Base-by-base conservation (phyloP, 192 early-diverging fungal genomes). In the Linnemannia elongata region DNA sequence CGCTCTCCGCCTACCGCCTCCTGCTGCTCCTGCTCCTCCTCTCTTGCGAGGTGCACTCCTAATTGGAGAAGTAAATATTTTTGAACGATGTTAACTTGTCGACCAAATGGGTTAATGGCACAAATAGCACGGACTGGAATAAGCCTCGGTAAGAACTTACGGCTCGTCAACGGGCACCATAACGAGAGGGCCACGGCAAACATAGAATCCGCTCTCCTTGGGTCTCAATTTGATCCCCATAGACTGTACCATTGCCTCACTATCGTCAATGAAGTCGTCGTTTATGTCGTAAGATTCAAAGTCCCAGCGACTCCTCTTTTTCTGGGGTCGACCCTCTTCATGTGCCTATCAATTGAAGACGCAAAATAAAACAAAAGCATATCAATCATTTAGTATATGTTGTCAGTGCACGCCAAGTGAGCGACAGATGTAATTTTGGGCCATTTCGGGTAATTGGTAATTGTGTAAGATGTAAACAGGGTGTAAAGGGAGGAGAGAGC, bases 181-280 rank as follows among this genome's bases (percentile, higher is more conserved):
- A 15, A 87, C 83, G 27, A 91, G 79, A 0, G 90, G 85, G 0
- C 92, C 92, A 45, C 88, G 79, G 72, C 88, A 93, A 0, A 88
- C 92, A 86, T 91, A 93, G 38, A 88, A 93, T 15, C 91, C 91
- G 17, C 90, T 88, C 27, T 84, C 60, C 68, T 89, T 88, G 5
- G 89, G 88, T 6, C 87, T 78, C 10, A 87, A 68, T 74, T 66
- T 66, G 30, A 87, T 85, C 7, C 89, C 87, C 49, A 78, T 85
- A 9, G 83, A 74, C 12, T 82, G 83, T 39, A 90, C 77, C 66
- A 90, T 77, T 79, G 91, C 84, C n/a, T 92, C 92, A 69, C 92
- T 93, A 69, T 93, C 92, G 80, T 93, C 92, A 74, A 93, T 93
- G 72, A 93, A 93, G 6, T 91, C 91, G 88, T 93, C 92, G 30